A percentile compares a stretch with the other conserved stretches of the same genome.
Evolutionary conservation across 768 basidiomycete genomes (phyloP).

Genomic region (Galerina sulciceps): DNA sequence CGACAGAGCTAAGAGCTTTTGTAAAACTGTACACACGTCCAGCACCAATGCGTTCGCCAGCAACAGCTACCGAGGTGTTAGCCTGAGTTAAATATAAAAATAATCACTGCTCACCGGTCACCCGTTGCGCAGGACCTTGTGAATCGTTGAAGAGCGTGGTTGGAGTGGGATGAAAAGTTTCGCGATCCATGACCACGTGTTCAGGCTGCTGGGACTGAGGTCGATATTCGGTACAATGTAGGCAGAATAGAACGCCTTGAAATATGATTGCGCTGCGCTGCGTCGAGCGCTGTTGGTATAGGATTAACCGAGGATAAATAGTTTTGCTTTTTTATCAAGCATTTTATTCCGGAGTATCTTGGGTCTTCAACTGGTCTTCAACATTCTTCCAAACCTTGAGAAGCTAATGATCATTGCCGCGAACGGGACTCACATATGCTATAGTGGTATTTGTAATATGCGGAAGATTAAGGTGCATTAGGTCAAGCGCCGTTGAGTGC

Average conservation of each 20-base stretch:
- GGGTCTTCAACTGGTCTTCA: background rate
- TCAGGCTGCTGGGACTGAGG: no score
- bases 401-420: background rate
- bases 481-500: slow-evolving; percentile 5
- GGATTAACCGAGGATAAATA: slow-evolving; percentile 3
- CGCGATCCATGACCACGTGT: no score
- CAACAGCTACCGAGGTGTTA: no score
- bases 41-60: no score
- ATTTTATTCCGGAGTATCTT: background rate
- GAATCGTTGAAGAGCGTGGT: no score
- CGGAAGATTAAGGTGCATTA: slow-evolving; percentile 7
- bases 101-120: no score
- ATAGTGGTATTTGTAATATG: background rate
- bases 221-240: no score
- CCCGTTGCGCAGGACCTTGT: no score
- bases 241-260: background rate
- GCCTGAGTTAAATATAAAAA: no score
- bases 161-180: no score
- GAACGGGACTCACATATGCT: slow-evolving; percentile 2
- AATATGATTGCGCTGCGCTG: background rate
- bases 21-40: no score
- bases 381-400: slow-evolving; percentile 1
- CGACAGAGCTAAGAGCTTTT: no score
- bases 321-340: background rate
- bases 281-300: background rate